A percentile compares a stretch with the other conserved stretches of the same genome.
Conservation (phyloP, 75 land plant genomes). For the Sequoia sempervirens region DNA sequence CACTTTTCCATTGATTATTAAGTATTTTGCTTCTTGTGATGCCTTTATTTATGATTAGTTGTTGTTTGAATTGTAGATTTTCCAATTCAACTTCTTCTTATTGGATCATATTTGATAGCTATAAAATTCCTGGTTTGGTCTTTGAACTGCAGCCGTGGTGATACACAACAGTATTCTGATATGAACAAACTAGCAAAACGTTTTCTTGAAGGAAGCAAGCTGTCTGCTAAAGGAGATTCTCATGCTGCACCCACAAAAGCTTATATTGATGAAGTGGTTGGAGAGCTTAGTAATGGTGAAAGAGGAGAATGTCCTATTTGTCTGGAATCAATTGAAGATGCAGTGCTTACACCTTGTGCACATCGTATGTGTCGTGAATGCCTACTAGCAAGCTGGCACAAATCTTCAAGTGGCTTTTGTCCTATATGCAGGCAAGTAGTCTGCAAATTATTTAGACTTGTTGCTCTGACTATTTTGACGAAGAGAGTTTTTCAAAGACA, state of each 20-base stretch:
- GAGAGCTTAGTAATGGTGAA: slow-evolving; percentile 79
- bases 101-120: not conserved
- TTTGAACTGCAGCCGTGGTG: slow-evolving; percentile 66
- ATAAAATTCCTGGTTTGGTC: not conserved
- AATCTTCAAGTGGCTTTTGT: slow-evolving; percentile 63
- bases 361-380: slow-evolving; percentile 96
- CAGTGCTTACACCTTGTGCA: slow-evolving; percentile 93
- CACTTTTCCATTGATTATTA: not conserved
- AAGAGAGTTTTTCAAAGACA: not conserved
- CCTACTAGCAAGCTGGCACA: slow-evolving; percentile 79
- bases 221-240: slow-evolving; percentile 24
- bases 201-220: slow-evolving; percentile 55
- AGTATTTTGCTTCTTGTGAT: not conserved
- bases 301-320: slow-evolving; percentile 94
- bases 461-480: not conserved
- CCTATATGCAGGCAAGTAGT: slow-evolving; percentile 82
- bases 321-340: slow-evolving; percentile 91
- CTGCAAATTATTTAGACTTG: not conserved
- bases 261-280: slow-evolving; percentile 80
- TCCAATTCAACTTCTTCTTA: not conserved
- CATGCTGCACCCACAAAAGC: slow-evolving; percentile 57
- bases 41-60: not conserved
- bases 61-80: not conserved
- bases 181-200: slow-evolving; percentile 83
- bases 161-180: slow-evolving; percentile 84